phyloP scores from a whole-genome alignment of 805 yeast species.

The Starmerella bacillaris region DNA sequence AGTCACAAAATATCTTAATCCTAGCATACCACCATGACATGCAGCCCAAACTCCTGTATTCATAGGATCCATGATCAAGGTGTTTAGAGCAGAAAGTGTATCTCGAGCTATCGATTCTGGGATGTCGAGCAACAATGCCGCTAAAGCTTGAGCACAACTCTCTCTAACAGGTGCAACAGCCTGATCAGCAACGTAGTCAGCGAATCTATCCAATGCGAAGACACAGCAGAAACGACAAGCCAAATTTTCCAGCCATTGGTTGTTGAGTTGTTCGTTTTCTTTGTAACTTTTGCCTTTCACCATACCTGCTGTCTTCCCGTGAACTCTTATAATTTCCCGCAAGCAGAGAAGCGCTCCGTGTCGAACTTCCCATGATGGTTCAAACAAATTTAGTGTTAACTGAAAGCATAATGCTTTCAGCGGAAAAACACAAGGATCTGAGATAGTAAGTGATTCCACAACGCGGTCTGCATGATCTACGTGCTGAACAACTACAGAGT shows the following conservation, averaged over 20 bases:
- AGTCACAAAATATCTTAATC: constrained; percentile 78
- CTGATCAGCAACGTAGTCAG: constrained; percentile 91
- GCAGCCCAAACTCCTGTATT: constrained; percentile 74
- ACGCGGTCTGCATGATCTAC: constrained; percentile 35
- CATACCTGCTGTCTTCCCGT: constrained; percentile 75
- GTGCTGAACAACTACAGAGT: constrained; percentile 70
- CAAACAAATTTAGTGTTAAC: constrained; percentile 57
- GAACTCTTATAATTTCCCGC: constrained; percentile 66
- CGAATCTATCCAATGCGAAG: constrained; percentile 85
- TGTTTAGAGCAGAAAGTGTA: constrained; percentile 47
- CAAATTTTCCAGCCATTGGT: constrained; percentile 63
- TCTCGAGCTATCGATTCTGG: constrained; percentile 38
- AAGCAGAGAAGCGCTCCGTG: constrained; percentile 92
- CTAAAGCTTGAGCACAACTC: constrained; percentile 86
- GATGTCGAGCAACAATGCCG: constrained; percentile 68
- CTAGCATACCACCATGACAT: constrained; percentile 93
- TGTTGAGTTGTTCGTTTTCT: constrained; percentile 51
- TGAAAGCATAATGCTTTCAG: constrained; percentile 84
- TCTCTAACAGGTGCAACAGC: constrained; percentile 98
- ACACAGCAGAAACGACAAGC: constrained; percentile 70
- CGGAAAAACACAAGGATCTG: constrained; percentile 68
- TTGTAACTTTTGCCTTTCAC: constrained; percentile 39
- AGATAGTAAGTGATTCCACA: constrained; percentile 51
- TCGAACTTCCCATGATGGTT: constrained; percentile 81
- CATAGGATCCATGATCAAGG: constrained; percentile 39